Evolutionary conservation across 257 asterid species (phyloP).

Genomic region (Fraxinus excelsior): DNA sequence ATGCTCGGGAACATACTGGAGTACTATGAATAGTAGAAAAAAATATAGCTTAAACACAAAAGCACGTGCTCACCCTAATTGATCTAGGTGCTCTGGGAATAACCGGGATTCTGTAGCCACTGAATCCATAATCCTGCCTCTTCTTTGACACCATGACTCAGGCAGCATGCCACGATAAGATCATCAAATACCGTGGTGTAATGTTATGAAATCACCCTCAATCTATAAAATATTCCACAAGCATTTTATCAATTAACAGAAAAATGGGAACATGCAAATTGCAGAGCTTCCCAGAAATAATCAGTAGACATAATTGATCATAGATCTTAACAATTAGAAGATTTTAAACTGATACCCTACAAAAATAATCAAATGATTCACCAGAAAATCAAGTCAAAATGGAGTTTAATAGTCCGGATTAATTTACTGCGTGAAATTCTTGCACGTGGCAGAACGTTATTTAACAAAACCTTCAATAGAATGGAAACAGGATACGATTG

Average conservation of each 20-base stretch:
- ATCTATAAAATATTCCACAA: slow-evolving; percentile 35
- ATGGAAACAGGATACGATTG: background rate
- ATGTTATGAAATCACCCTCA: slow-evolving; percentile 29
- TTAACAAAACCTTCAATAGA: slow-evolving; percentile 6
- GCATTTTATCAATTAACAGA: slow-evolving; percentile 8
- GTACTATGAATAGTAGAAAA: slow-evolving; percentile 14
- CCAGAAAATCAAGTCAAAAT: background rate
- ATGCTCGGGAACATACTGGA: slow-evolving; percentile 12
- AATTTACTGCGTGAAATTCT: background rate
- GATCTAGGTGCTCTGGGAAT: slow-evolving; percentile 82
- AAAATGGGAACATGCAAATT: background rate
- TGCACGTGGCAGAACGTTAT: slow-evolving; percentile 1
- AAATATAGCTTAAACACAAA: slow-evolving; percentile 18
- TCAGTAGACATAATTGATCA: background rate
- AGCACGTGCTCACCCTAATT: slow-evolving; percentile 47
- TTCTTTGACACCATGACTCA: slow-evolving; percentile 63
- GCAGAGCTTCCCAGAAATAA: slow-evolving; percentile 9
- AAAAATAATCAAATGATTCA: background rate
- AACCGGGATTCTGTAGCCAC: slow-evolving; percentile 48
- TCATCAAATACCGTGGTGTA: slow-evolving; percentile 33
- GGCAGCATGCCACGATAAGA: slow-evolving; percentile 56
- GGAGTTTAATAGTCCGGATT: background rate
- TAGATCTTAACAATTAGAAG: background rate
- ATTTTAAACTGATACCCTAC: background rate
- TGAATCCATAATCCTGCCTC: slow-evolving; percentile 48